Evolutionary conservation across 768 basidiomycete species (phyloP), one percentile per base, ranked within the genome.

Genomic region (Bullera alba): DNA sequence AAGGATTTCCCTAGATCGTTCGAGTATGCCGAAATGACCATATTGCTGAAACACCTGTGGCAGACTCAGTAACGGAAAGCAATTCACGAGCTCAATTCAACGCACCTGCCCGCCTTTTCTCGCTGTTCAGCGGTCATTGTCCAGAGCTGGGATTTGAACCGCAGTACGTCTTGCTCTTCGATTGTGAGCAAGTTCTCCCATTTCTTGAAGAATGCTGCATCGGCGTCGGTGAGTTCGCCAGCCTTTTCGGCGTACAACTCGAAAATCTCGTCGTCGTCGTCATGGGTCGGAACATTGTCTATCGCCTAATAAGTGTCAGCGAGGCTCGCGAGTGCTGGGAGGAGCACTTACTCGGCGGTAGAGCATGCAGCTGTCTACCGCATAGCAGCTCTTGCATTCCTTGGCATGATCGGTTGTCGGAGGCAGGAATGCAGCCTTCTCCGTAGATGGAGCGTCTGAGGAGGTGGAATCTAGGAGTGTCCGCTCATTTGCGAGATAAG

Each of bases 111-210:
- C 35, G 79, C 80, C 48, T 75, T 78, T 70, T 90, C 87, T 48
- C 95, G 79, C 61, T 91, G 83, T 16, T 71, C 75, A 0, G 89
- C 88, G 5, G 79, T 79, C 79, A 93, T 81, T 0, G 87, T 91
- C 95, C 95, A 99, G 7, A 97, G 76, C 61, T 99, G 92, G 57
- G 86, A 87, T 67, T 82, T 82, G 75, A 88, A 91, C 17, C 86
- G 79, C 8, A 84, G 74, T 14, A 86, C 75, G 57, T 95, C 92
- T 50, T 84, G 83, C 67, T 97, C 95, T 69, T 99, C 95, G 3
- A 83, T 65, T 2, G 87, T 78, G 49, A 97, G 77, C 15, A 97
- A 77, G 2, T 77, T 74, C 66, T 99, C 95, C 95, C 95, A 99
- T 58, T 81, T 78, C 62, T 81, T 81, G 77, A 95, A 97, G 72